These are phyloP conservation scores for Umbelopsis sp. DNA, from an alignment of 371 early-diverging fungal species.

Conservation along the genomic window DNA sequence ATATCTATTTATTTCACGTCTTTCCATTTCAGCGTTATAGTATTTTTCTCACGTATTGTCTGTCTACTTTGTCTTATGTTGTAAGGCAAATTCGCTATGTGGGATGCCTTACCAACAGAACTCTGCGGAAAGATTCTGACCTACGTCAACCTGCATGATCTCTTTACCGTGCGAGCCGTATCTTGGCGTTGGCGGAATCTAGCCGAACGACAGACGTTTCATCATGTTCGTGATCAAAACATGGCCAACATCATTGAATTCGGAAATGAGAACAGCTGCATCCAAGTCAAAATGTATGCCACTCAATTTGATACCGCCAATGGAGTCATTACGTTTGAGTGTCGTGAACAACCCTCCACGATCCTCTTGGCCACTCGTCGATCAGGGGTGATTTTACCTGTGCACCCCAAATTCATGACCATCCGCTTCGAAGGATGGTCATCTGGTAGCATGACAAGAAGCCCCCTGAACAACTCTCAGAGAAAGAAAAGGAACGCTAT, in stretches of 20 bases:
- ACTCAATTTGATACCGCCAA: not conserved
- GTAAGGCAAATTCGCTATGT: not conserved
- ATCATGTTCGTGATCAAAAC: not conserved
- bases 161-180: not conserved
- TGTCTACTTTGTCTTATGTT: conserved; percentile 2
- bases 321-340: conserved; percentile 3
- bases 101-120: conserved; percentile 8
- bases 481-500: conserved; percentile 2
- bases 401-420: conserved; percentile 15
- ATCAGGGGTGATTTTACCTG: not conserved
- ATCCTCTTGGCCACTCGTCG: not conserved
- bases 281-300: conserved; percentile 4
- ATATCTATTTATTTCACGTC: not conserved
- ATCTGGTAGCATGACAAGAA: not conserved
- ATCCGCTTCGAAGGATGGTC: not conserved
- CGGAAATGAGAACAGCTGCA: not conserved
- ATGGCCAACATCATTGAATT: not conserved
- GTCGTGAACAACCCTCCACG: not conserved
- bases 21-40: not conserved
- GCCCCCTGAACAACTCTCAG: not conserved
- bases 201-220: conserved; percentile 1
- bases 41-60: conserved; percentile 16
- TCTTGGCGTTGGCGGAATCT: conserved; percentile 6
- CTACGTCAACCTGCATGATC: not conserved
- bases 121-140: conserved; percentile 7